phyloP scores from a whole-genome alignment of 2,329 filamentous ascomycete species.

The Neonectria ditissima region DNA sequence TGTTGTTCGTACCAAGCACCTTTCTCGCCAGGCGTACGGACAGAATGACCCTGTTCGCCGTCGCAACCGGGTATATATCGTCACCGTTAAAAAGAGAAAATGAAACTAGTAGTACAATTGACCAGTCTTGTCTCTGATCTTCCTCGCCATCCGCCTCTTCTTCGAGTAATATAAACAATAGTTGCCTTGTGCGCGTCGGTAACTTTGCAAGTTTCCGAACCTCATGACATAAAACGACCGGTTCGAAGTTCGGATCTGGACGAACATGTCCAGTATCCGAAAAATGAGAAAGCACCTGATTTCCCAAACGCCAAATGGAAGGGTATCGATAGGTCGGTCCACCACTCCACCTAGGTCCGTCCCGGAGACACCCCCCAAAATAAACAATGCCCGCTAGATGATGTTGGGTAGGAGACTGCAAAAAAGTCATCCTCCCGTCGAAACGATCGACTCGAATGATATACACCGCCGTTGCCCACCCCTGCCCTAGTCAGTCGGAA shows the following conservation, averaged over 20 bases:
- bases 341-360: slow-evolving; percentile 35
- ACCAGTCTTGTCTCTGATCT: slow-evolving; percentile 1
- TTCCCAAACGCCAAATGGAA: slow-evolving; percentile 43
- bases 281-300: slow-evolving; percentile 33
- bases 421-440: slow-evolving; percentile 37
- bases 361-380: slow-evolving; percentile 27
- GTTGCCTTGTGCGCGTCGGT: slow-evolving; percentile 14
- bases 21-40: slow-evolving; percentile 22
- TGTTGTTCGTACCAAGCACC: slow-evolving; percentile 20
- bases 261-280: slow-evolving; percentile 23
- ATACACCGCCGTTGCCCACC: slow-evolving; percentile 42
- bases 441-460: slow-evolving; percentile 47
- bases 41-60: slow-evolving; percentile 33
- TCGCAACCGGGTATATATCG: slow-evolving; percentile 44
- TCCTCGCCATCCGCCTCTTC: slow-evolving; percentile 6
- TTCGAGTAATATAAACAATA: slow-evolving; percentile 27
- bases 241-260: slow-evolving; percentile 36
- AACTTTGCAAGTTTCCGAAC: slow-evolving; percentile 22
- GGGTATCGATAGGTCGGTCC: slow-evolving; percentile 47
- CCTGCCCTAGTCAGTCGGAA: slow-evolving; percentile 32
- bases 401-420: slow-evolving; percentile 25
- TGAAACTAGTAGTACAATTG: slow-evolving; percentile 45
- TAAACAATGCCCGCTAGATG: slow-evolving; percentile 36
- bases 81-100: slow-evolving; percentile 43
- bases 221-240: slow-evolving; percentile 36